These are phyloP conservation scores for Telfairia occidentalis DNA, from an alignment of 331 rosid species.

Conservation along the genomic window DNA sequence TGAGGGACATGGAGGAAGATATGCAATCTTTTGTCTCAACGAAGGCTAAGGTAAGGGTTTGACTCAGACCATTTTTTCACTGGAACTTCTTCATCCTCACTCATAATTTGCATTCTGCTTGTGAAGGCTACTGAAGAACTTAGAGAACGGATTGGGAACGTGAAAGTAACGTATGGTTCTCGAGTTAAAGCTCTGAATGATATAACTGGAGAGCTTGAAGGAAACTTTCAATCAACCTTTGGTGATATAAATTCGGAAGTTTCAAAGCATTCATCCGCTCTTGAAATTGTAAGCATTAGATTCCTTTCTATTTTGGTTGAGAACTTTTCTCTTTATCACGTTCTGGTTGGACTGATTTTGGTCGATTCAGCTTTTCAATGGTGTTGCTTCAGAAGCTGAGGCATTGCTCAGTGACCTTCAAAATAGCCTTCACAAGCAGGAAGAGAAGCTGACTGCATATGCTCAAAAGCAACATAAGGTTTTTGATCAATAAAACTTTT, in stretches of 20 bases:
- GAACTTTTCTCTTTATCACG: background rate
- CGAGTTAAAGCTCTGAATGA: constrained; percentile 69
- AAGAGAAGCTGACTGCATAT: constrained; percentile 65
- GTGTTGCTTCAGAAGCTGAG: constrained; percentile 91
- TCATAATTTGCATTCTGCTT: constrained; percentile 11
- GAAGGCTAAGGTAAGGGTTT: constrained; percentile 53
- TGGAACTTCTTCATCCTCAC: constrained; percentile 1
- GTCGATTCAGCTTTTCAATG: constrained; percentile 72
- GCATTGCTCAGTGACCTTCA: constrained; percentile 72
- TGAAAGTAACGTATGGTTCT: constrained; percentile 69
- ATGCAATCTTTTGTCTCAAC: constrained; percentile 91
- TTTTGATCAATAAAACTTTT: background rate
- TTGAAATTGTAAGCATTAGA: constrained; percentile 62
- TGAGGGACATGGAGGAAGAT: constrained; percentile 88
- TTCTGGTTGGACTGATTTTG: constrained; percentile 19
- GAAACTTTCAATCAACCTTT: constrained; percentile 68
- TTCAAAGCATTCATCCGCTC: constrained; percentile 74
- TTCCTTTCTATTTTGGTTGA: background rate
- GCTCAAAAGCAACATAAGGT: constrained; percentile 91
- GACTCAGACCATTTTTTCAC: constrained; percentile 3
- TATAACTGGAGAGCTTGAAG: constrained; percentile 75
- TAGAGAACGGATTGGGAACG: constrained; percentile 50
- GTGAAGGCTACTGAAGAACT: constrained; percentile 95
- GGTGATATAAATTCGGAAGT: constrained; percentile 75
- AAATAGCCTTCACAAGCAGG: constrained; percentile 82